Evolutionary conservation across 2,329 filamentous ascomycete species (phyloP).

Genomic region (Pseudogymnoascus sp.): DNA sequence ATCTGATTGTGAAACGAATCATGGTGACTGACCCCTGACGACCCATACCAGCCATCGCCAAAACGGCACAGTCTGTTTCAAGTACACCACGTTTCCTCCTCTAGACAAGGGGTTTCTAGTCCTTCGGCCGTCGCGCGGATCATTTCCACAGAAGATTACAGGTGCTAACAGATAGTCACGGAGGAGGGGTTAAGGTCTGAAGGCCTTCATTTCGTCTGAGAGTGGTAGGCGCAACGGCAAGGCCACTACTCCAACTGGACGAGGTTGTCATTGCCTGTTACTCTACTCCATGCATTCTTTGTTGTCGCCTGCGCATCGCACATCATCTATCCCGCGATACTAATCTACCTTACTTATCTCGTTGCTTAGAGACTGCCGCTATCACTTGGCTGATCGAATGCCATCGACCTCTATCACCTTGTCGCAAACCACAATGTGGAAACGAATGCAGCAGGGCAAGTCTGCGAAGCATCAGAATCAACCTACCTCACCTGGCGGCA

Average conservation of each 20-base stretch:
- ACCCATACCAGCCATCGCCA: not conserved
- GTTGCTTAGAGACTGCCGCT: not conserved
- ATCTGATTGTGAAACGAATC: not conserved
- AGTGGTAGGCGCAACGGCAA: constrained; percentile 2
- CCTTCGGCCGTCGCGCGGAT: constrained; percentile 1
- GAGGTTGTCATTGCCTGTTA: not conserved
- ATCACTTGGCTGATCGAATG: constrained; percentile 9
- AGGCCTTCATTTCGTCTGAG: constrained; percentile 7
- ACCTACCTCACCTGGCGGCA: not conserved
- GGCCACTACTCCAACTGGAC: not conserved
- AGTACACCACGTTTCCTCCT: not conserved
- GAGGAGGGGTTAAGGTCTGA: constrained; percentile 2
- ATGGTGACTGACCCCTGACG: not conserved
- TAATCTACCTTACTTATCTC: not conserved
- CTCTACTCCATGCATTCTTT: not conserved
- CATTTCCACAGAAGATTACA: constrained; percentile 5
- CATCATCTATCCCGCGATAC: not conserved
- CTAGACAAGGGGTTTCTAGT: constrained; percentile 7
- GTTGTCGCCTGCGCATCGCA: not conserved
- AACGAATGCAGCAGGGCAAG: constrained; percentile 34
- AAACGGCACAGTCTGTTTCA: constrained; percentile 8
- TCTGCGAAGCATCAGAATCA: not conserved
- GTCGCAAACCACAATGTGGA: constrained; percentile 40
- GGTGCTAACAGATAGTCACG: not conserved
- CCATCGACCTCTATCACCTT: constrained; percentile 7